Percentiles rank a stretch among this genome's conserved stretches.
These are phyloP conservation scores for Polychaeton citri DNA, from an alignment of 2,329 filamentous ascomycete genomes.

Conservation along the genomic window DNA sequence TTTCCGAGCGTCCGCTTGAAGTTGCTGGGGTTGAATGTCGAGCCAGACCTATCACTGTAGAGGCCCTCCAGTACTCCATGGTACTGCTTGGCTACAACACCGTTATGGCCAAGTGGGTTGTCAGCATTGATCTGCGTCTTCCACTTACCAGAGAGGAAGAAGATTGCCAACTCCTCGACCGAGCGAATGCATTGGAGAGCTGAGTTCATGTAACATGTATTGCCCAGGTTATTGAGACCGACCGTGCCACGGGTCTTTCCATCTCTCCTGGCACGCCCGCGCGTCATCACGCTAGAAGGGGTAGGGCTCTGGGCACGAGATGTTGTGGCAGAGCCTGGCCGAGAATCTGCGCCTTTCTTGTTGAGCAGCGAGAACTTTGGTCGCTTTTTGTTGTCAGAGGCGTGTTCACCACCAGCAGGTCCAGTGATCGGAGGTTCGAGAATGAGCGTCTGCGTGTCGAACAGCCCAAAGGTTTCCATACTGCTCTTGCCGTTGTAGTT, in stretches of 20 bases:
- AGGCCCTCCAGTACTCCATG: slow-evolving; percentile 62
- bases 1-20: slow-evolving; percentile 76
- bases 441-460: slow-evolving; percentile 63
- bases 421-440: slow-evolving; percentile 62
- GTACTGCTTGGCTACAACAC: slow-evolving; percentile 77
- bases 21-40: slow-evolving; percentile 61
- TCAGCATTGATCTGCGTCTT: slow-evolving; percentile 68
- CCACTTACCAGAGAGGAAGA: slow-evolving; percentile 65
- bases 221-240: slow-evolving; percentile 80
- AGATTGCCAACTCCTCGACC: slow-evolving; percentile 84
- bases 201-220: slow-evolving; percentile 99
- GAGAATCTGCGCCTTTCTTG: slow-evolving; percentile 34
- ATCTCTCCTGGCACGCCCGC: slow-evolving; percentile 56
- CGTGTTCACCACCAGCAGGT: slow-evolving; percentile 40
- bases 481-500: slow-evolving; percentile 67
- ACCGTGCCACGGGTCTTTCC: slow-evolving; percentile 63
- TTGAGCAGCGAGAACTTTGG: slow-evolving; percentile 20
- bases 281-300: slow-evolving; percentile 46
- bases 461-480: slow-evolving; percentile 53
- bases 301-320: slow-evolving; percentile 58
- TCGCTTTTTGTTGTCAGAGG: slow-evolving; percentile 34
- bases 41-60: slow-evolving; percentile 53
- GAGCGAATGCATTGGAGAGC: slow-evolving; percentile 88
- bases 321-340: slow-evolving; percentile 27
- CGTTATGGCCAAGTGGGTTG: slow-evolving; percentile 77